Conservation (phyloP, 495 filamentous ascomycete genomes). For the Tuber borchii region DNA sequence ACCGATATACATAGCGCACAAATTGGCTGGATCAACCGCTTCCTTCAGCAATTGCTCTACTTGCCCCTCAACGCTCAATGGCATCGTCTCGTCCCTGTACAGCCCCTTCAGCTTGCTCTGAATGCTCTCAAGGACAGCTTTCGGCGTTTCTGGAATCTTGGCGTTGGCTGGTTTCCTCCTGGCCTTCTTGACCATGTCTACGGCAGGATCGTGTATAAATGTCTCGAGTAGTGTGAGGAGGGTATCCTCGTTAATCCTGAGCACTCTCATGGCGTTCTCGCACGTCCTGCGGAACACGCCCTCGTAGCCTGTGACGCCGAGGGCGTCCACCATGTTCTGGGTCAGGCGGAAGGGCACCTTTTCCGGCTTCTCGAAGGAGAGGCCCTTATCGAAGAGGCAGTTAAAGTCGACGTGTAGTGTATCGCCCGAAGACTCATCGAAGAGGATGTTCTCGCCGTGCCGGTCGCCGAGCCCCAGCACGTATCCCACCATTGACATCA, state of each 20-base stretch:
- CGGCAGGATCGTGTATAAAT: conserved; percentile 91
- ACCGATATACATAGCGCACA: conserved; percentile 93
- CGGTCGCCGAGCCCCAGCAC: conserved; percentile 93
- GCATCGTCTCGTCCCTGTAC: conserved; percentile 76
- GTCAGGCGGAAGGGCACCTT: conserved; percentile 95
- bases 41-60: conserved; percentile 85
- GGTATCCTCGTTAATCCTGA: conserved; percentile 87
- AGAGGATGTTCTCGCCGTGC: conserved; percentile 95
- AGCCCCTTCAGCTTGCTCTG: conserved; percentile 78
- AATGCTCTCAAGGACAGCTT: conserved; percentile 84
- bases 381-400: conserved; percentile 97
- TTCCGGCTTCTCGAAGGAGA: conserved; percentile 92
- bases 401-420: conserved; percentile 99
- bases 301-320: conserved; percentile 88
- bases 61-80: conserved; percentile 89
- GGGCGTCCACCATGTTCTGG: conserved; percentile 95
- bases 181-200: conserved; percentile 75
- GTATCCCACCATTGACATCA: conserved; percentile 96
- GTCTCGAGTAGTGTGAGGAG: conserved; percentile 95
- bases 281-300: conserved; percentile 80
- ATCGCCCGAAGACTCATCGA: conserved; percentile 90
- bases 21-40: conserved; percentile 66
- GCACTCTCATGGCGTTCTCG: conserved; percentile 75
- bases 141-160: conserved; percentile 73
- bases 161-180: conserved; percentile 42